Evolutionary conservation across 805 yeast genomes (phyloP).

Genomic region (Cyberlindnera sargentensis): DNA sequence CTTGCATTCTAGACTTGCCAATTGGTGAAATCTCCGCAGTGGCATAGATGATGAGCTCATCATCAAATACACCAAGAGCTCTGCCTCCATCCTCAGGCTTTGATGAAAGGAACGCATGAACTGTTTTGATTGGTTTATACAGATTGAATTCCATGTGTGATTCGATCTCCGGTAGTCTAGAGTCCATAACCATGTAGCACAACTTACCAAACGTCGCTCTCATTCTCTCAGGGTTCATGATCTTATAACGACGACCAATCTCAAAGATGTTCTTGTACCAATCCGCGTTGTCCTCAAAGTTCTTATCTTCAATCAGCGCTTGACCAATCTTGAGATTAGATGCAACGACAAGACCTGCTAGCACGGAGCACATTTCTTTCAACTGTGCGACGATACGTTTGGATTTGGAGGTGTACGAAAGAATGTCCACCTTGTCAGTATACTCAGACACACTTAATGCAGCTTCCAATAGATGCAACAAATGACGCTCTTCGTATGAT

Average conservation of each 20-base stretch:
- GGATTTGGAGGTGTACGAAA: slow-evolving; percentile 58
- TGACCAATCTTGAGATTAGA: slow-evolving; percentile 68
- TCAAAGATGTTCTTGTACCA: slow-evolving; percentile 72
- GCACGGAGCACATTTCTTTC: slow-evolving; percentile 69
- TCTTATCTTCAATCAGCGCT: slow-evolving; percentile 53
- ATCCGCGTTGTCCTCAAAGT: slow-evolving; percentile 59
- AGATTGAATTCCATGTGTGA: slow-evolving; percentile 70
- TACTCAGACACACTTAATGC: slow-evolving; percentile 75
- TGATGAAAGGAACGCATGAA: slow-evolving; percentile 38
- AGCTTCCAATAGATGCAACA: slow-evolving; percentile 61
- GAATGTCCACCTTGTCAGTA: slow-evolving; percentile 70
- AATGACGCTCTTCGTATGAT: slow-evolving; percentile 60
- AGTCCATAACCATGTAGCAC: slow-evolving; percentile 83
- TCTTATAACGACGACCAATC: slow-evolving; percentile 73
- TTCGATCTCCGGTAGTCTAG: slow-evolving; percentile 62
- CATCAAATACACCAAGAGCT: slow-evolving; percentile 43
- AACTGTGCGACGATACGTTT: slow-evolving; percentile 67
- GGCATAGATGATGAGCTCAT: slow-evolving; percentile 53
- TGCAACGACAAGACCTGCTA: slow-evolving; percentile 74
- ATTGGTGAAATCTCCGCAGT: slow-evolving; percentile 60
- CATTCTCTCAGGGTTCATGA: slow-evolving; percentile 81
- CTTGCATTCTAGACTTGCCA: slow-evolving; percentile 44
- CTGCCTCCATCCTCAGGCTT: slow-evolving; percentile 30
- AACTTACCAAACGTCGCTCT: slow-evolving; percentile 73
- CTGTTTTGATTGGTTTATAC: slow-evolving; percentile 65